Evolutionary conservation across 2,329 filamentous ascomycete species (phyloP), one percentile per base, ranked within the genome.

Genomic region (Stemphylium beticola): DNA sequence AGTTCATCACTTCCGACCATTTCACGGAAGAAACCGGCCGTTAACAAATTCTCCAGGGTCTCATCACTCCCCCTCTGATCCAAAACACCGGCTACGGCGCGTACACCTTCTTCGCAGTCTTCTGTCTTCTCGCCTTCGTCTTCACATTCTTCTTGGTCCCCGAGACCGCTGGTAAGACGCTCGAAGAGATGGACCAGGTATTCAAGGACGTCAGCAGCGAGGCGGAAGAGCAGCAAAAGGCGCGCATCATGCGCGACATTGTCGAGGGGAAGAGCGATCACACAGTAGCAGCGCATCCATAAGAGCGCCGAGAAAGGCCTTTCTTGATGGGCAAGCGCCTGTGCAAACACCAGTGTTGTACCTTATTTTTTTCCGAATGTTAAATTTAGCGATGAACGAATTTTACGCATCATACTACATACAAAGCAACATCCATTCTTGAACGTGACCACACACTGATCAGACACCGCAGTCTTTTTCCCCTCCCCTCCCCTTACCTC

Each of bases 41-140:
- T 81, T 83, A 64, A 77, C 77, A 22, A 73, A 78, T 47, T 32
- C 11, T 29, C 1, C 33, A 72, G 68, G 86, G 88, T 32, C 81
- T 89, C 64, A 82, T 89, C 24, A 88, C 86, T 0, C 87, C 87
- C 0, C 81, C 86, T 1, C 80, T 89, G 32, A 82, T 90, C 18
- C 75, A 83, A 55, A 82, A 83, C 48, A 87, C 78, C 0, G 79
- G 78, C 1, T 82, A 75, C 59, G 81, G 80, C 4, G 71, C 71
- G 0, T 75, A 74, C 41, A 65, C 66, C 2, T 76, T 76, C 53
- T 76, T 76, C 60, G 74, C 71, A 8, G 65, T 72, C n/a, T 74
- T 74, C 49, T 74, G 69, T 53, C 53, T 66, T 0, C 58, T 75
- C 22, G 67, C 68, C 1, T 70, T 73, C 29, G 50, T 72, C 6